phyloP scores from a whole-genome alignment of 176 grass and related monocot species.

The Tuctoria greenei region DNA sequence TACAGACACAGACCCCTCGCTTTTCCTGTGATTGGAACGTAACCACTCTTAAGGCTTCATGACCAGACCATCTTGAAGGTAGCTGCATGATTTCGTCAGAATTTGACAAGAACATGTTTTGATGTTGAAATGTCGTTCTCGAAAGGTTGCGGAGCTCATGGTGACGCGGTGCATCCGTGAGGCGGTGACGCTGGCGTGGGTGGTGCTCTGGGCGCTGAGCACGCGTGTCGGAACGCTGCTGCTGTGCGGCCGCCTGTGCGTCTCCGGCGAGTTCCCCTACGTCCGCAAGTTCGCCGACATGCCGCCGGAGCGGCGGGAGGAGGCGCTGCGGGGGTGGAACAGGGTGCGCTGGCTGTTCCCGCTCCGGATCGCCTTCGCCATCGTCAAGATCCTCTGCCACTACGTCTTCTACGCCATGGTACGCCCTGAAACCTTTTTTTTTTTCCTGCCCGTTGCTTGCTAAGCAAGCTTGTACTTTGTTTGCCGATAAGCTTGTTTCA shows the following conservation, averaged over 20 bases:
- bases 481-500: neutral
- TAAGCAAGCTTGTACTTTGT: neutral
- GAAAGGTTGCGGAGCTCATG: constrained; percentile 61
- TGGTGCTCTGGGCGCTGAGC: constrained; percentile 58
- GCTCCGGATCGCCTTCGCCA: constrained; percentile 49
- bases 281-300: constrained; percentile 65
- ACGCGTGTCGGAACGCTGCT: constrained; percentile 58
- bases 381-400: constrained; percentile 41
- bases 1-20: no score
- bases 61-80: no score
- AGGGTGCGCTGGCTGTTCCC: constrained; percentile 37
- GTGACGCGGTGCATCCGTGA: constrained; percentile 42
- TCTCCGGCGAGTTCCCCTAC: constrained; percentile 45
- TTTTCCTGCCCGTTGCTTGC: neutral
- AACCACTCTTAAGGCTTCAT: no score
- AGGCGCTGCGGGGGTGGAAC: constrained; percentile 52
- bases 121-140: neutral
- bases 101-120: neutral
- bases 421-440: neutral
- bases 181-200: constrained; percentile 35
- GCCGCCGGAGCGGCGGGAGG: constrained; percentile 57
- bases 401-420: constrained; percentile 59
- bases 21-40: no score
- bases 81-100: neutral
- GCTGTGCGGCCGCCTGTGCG: constrained; percentile 43